Evolutionary conservation across 2,329 filamentous ascomycete species (phyloP).

Genomic region (Colletotrichum sp.): DNA sequence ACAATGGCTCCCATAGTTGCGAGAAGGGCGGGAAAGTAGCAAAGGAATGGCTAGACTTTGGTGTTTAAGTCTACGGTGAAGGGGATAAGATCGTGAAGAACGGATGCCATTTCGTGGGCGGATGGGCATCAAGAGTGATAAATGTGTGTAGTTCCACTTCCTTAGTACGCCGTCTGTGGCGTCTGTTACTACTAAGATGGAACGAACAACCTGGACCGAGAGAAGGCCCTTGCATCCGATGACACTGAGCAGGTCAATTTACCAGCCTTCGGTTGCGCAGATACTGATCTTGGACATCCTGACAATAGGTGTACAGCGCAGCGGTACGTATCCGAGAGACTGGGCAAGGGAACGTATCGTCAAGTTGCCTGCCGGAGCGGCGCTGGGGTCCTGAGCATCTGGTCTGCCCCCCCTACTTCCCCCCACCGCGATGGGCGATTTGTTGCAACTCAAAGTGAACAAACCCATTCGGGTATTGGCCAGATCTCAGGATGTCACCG

Average conservation of each 20-base stretch:
- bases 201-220: background rate
- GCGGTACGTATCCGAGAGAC: conserved; percentile 8
- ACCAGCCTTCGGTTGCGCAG: background rate
- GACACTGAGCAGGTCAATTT: conserved; percentile 14
- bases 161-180: conserved; percentile 6
- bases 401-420: background rate
- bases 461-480: conserved; percentile 2
- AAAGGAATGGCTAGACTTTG: background rate
- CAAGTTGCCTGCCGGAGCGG: conserved; percentile 12
- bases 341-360: background rate
- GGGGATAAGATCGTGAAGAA: background rate
- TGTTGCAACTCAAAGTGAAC: conserved; percentile 19
- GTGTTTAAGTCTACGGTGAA: background rate
- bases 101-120: background rate
- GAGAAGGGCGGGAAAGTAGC: background rate
- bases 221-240: conserved; percentile 9
- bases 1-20: conserved; percentile 10
- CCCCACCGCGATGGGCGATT: conserved; percentile 1
- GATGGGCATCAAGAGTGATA: conserved; percentile 4
- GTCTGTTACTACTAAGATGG: background rate
- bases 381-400: conserved; percentile 7
- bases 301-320: background rate
- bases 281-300: background rate
- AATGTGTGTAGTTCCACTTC: conserved; percentile 1
- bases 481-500: conserved; percentile 16